Evolutionary conservation across 192 early-diverging fungal species (phyloP).

Genomic region (Phycomyces nitens): DNA sequence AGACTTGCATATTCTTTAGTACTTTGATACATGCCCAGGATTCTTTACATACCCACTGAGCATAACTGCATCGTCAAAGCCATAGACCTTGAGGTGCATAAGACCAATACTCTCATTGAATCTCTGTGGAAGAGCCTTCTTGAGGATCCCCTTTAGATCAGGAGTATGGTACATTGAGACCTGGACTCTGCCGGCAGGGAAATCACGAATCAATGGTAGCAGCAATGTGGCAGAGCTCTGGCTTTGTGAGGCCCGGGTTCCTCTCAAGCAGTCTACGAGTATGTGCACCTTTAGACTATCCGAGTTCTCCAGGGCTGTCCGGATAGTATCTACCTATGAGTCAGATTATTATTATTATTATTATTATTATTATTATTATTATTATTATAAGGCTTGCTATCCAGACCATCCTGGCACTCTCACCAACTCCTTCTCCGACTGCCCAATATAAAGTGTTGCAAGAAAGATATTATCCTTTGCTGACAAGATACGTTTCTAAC

Average conservation of each 20-base stretch:
- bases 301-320: conserved; percentile 50
- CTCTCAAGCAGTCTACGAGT: conserved; percentile 86
- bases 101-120: conserved; percentile 94
- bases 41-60: conserved; percentile 63
- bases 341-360: no score
- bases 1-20: not conserved
- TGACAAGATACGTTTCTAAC: conserved; percentile 58
- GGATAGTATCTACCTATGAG: conserved; percentile 54
- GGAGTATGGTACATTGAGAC: conserved; percentile 90
- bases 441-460: conserved; percentile 88
- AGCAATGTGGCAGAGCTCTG: conserved; percentile 70
- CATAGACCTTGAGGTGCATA: conserved; percentile 92
- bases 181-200: conserved; percentile 53
- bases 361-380: no score
- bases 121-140: conserved; percentile 71
- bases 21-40: not conserved
- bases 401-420: not conserved
- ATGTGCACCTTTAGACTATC: conserved; percentile 61
- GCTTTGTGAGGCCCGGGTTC: conserved; percentile 59
- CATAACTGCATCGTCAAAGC: conserved; percentile 81
- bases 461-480: conserved; percentile 77
- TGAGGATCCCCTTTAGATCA: conserved; percentile 64
- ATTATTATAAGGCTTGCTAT: not conserved
- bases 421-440: conserved; percentile 75
- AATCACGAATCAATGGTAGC: conserved; percentile 57